Conservation (phyloP, 495 filamentous ascomycete species). For the Penicillium subrubescens region DNA sequence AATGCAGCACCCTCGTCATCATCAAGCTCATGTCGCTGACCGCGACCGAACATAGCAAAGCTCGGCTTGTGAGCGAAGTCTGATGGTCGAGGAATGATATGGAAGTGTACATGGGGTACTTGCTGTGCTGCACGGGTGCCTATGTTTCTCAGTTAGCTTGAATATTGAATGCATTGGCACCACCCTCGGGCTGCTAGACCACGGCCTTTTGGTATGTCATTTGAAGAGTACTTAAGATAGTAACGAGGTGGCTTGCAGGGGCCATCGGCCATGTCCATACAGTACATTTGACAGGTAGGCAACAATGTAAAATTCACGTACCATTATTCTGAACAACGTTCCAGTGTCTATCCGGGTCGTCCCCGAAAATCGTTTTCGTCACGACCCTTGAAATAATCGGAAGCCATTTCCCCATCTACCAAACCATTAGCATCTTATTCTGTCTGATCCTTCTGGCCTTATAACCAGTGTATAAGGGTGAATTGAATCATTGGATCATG, state of each 20-base stretch:
- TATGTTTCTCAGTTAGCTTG: conserved; percentile 23
- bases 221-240: background rate
- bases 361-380: conserved; percentile 49
- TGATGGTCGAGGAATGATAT: conserved; percentile 76
- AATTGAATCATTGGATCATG: background rate
- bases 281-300: background rate
- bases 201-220: background rate
- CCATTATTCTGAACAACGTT: conserved; percentile 97
- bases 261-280: background rate
- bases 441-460: background rate
- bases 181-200: background rate
- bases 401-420: conserved; percentile 66
- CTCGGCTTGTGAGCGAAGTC: conserved; percentile 49
- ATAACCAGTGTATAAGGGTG: background rate
- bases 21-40: conserved; percentile 79
- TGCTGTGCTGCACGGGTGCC: conserved; percentile 84
- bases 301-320: conserved; percentile 33
- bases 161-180: background rate
- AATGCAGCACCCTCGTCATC: conserved; percentile 76
- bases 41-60: conserved; percentile 81
- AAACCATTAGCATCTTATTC: background rate
- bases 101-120: conserved; percentile 89
- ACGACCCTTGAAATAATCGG: conserved; percentile 74
- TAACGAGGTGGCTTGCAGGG: background rate
- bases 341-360: conserved; percentile 50